Base-by-base conservation (phyloP, 768 basidiomycete species). In the Hebeloma cylindrosporum region DNA sequence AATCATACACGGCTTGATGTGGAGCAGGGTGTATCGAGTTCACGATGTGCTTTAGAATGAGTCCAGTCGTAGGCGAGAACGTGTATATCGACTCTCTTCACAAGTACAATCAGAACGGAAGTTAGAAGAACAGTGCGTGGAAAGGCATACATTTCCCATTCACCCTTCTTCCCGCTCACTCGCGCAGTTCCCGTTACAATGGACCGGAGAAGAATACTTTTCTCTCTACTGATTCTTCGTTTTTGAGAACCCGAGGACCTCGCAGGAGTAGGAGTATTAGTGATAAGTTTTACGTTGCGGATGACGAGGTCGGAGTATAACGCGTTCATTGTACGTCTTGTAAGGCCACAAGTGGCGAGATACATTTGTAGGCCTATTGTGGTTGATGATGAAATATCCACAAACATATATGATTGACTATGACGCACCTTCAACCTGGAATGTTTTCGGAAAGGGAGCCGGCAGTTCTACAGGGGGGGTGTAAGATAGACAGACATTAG, bases 21-120 rank as follows among this genome's bases (percentile, higher is more conserved):
- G 88, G 88, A 1, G 83, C 82, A 0, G 88, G 88, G 33, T 82
- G 76, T 35, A 91, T 89, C n/a, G 82, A 83, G 58, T 90, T 78
- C 37, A 92, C 69, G 35, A 69, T 69, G 57, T 92, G 88, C 36
- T 70, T 54, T 36, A 79, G 63, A 43, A 92, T 80, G 30, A 82
- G 72, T 4, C 85, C 88, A 0, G 77, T 77, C 17, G 64, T 40
- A 0, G 85, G 83, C 2, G 86, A 88, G 61, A 90, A 89, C 1
- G 69, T 67, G 62, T 92, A 91, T 20, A 82, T 86, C 38, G 80
- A 86, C 56, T 79, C 73, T 29, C 87, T 88, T 21, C 33, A 31
- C 17, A 6, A 14, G 20, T 13, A 27, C 14, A 31, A 10, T 30
- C 17, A 18, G 9, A 2, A n/a, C 20, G 5, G 17, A 34, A 26